A percentile compares a stretch with the other conserved stretches of the same genome.
Evolutionary conservation across 176 grass and related monocot genomes (phyloP).

Genomic region (Carex littledalei): DNA sequence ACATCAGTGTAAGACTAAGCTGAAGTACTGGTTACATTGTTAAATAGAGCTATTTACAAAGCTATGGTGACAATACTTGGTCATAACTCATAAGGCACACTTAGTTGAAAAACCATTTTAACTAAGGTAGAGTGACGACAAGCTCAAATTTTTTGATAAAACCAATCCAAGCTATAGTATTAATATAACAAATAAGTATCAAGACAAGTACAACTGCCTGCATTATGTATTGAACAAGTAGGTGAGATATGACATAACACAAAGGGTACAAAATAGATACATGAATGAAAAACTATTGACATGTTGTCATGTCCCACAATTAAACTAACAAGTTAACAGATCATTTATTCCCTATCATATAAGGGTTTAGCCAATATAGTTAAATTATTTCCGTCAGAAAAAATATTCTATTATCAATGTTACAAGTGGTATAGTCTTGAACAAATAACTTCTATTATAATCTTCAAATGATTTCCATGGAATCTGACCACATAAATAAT

Average conservation of each 20-base stretch:
- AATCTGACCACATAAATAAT: neutral
- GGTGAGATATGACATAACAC: neutral
- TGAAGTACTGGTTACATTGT: neutral
- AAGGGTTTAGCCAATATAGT: neutral
- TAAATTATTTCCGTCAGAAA: neutral
- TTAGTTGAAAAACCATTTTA: neutral
- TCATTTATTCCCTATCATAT: neutral
- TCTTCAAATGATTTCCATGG: neutral
- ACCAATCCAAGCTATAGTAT: slow-evolving; percentile 3
- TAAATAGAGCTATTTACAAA: neutral
- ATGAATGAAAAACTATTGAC: neutral
- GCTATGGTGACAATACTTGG: neutral
- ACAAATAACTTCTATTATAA: neutral
- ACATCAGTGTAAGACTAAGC: neutral
- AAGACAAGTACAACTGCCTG: slow-evolving; percentile 22
- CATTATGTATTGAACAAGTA: slow-evolving; percentile 15
- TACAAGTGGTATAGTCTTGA: neutral
- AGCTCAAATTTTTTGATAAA: neutral
- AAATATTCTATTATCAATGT: neutral
- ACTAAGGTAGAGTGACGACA: neutral
- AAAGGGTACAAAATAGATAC: neutral
- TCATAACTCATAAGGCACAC: neutral
- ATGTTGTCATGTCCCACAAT: neutral
- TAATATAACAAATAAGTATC: slow-evolving; percentile 7
- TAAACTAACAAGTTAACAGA: neutral